Conservation (phyloP, 2,329 filamentous ascomycete species). For the Aspergillus felis region DNA sequence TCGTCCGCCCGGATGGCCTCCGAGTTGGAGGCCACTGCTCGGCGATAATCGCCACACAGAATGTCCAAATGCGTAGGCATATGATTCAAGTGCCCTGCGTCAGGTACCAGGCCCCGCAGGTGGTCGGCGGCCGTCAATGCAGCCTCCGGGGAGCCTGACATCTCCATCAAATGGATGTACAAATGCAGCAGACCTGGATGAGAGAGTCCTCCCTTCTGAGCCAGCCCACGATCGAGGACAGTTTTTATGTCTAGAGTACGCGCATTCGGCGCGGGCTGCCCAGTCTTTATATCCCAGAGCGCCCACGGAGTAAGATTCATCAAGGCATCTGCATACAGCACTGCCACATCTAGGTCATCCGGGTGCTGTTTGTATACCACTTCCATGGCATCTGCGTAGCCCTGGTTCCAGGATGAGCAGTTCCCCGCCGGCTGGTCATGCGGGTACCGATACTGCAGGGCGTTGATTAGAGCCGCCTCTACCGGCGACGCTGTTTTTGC, state of each 20-base stretch:
- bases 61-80: slow-evolving; percentile 78
- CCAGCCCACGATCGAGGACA: slow-evolving; percentile 58
- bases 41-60: slow-evolving; percentile 66
- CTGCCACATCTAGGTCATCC: slow-evolving; percentile 60
- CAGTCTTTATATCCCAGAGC: slow-evolving; percentile 60
- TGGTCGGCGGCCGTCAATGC: slow-evolving; percentile 59
- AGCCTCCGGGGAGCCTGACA: slow-evolving; percentile 63
- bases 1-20: slow-evolving; percentile 66
- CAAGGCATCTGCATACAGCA: slow-evolving; percentile 61
- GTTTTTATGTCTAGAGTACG: slow-evolving; percentile 56
- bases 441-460: slow-evolving; percentile 61
- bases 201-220: slow-evolving; percentile 43
- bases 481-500: slow-evolving; percentile 41
- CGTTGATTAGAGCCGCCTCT: slow-evolving; percentile 61
- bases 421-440: slow-evolving; percentile 46
- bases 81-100: slow-evolving; percentile 67
- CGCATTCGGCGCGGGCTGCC: slow-evolving; percentile 52
- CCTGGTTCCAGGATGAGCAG: slow-evolving; percentile 53
- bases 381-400: slow-evolving; percentile 61
- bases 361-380: slow-evolving; percentile 50
- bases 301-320: slow-evolving; percentile 65
- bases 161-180: slow-evolving; percentile 76
- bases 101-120: slow-evolving; percentile 62
- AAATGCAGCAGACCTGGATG: slow-evolving; percentile 71
- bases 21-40: slow-evolving; percentile 63